Evolutionary conservation across 2,329 filamentous ascomycete genomes (phyloP), one percentile per base, ranked within the genome.

Genomic region (Penicillium sp.): DNA sequence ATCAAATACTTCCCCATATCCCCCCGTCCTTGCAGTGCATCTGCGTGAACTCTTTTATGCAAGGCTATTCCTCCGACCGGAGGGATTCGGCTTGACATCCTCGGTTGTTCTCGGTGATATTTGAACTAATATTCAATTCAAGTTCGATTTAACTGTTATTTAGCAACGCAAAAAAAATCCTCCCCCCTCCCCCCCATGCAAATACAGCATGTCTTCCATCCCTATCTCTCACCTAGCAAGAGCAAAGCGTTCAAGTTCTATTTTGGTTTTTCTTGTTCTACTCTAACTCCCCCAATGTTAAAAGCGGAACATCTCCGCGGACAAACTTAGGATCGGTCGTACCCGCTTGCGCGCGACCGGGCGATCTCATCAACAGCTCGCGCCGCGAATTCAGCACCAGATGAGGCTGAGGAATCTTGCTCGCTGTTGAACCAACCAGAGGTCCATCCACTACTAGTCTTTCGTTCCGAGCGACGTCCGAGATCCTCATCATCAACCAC

Each of bases 401-500:
- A 66, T 1, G 70, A 67, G 7, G 62, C 59, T 3, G 62, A 66
- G 15, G 67, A 65, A 31, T 69, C 64, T 33, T 66, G 67, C 21
- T 67, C 67, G 13, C 55, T 59, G 25, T 68, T 64, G 49, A 73
- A 68, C 72, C 71, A 74, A n/a, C 69, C 69, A 4, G 70, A 67
- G n/a, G 62, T 29, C 70, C 70, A 72, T 54, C 65, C 65, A 21
- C 69, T 63, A 47, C 69, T 65, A 42, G 62, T 61, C 21, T 63
- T 59, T 25, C 65, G 60, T 43, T 66, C 37, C 7, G 57, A 27
- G 3, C 67, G 67, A 33, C 64, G 67, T 67, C 79, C 68, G 6
- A 73, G 60, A 55, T 86, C 88, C 70, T 93, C 89, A 35, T 87
- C 86, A 61, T 94, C 89, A 65, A 95, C 90, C 72, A 91, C 90